phyloP scores from a whole-genome alignment of 768 basidiomycete species.

The Clitopilus hobsonii region DNA sequence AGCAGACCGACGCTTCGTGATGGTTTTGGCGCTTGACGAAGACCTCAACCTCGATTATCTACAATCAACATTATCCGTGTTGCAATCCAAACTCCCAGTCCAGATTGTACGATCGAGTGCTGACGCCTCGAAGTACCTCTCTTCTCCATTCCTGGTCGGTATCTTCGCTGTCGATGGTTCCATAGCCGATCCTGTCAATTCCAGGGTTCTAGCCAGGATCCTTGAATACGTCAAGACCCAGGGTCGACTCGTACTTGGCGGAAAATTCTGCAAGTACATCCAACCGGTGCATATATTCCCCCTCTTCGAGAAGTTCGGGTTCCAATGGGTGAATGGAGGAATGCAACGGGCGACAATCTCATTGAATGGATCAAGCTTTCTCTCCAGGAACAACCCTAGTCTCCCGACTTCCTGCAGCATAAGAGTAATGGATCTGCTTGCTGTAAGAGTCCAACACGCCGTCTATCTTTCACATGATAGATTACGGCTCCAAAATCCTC shows the following conservation, averaged over 20 bases:
- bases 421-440: slow-evolving; percentile 24
- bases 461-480: slow-evolving; percentile 17
- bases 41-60: neutral
- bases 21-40: neutral
- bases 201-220: slow-evolving; percentile 21
- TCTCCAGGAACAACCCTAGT: slow-evolving; percentile 11
- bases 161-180: slow-evolving; percentile 30
- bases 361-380: slow-evolving; percentile 14
- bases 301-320: slow-evolving; percentile 18
- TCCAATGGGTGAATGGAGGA: slow-evolving; percentile 19
- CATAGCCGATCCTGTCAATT: slow-evolving; percentile 19
- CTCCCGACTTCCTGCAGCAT: slow-evolving; percentile 21
- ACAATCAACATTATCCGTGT: neutral
- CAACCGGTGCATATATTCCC: slow-evolving; percentile 5
- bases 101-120: neutral
- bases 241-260: slow-evolving; percentile 30
- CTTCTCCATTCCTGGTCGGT: slow-evolving; percentile 23
- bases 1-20: neutral
- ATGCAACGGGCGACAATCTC: slow-evolving; percentile 14
- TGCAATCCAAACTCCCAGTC: neutral
- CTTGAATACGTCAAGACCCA: slow-evolving; percentile 29
- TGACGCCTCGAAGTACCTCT: slow-evolving; percentile 13
- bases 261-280: slow-evolving; percentile 19
- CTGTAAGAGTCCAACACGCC: slow-evolving; percentile 9
- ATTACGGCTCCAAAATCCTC: slow-evolving; percentile 23